These are phyloP conservation scores for Chrysoporthe cubensis DNA, from an alignment of 2,329 filamentous ascomycete genomes.

Conservation along the genomic window DNA sequence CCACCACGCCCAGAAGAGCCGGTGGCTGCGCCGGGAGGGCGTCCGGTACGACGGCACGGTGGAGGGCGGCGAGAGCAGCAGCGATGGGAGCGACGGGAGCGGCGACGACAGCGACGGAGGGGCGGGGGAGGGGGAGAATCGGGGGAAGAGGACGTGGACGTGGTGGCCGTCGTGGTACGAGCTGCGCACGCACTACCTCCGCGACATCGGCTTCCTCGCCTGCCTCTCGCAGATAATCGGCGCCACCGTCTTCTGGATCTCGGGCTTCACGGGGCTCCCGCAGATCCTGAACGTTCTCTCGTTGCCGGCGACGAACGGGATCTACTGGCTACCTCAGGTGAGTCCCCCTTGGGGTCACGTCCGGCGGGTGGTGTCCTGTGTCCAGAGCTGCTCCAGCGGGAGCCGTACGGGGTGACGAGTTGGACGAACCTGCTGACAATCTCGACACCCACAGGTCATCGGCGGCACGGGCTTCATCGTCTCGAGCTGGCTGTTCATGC, in stretches of 20 bases:
- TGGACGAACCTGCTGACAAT: neutral
- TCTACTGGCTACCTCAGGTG: conserved; percentile 66
- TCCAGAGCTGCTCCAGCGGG: too few relatives aligned
- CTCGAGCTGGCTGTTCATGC: conserved; percentile 62
- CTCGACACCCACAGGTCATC: conserved; percentile 51
- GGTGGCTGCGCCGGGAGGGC: conserved; percentile 13
- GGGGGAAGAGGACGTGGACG: conserved; percentile 48
- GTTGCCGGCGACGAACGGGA: conserved; percentile 50
- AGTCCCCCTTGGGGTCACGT: conserved; percentile 31
- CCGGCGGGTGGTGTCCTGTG: too few relatives aligned
- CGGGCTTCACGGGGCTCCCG: conserved; percentile 63
- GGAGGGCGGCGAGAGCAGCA: neutral
- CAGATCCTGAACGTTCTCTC: conserved; percentile 57
- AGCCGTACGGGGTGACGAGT: too few relatives aligned
- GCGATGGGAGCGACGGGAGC: neutral
- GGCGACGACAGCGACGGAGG: neutral
- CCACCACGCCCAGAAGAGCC: conserved; percentile 28
- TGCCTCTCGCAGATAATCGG: conserved; percentile 59
- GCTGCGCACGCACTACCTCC: conserved; percentile 62
- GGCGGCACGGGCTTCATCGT: conserved; percentile 66
- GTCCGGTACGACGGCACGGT: neutral
- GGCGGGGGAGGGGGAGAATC: neutral
- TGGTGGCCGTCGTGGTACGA: conserved; percentile 65
- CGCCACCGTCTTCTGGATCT: conserved; percentile 67
- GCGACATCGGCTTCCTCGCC: conserved; percentile 66